Evolutionary conservation across 1,139 yeast genomes (phyloP), one percentile per base, ranked within the genome.

Genomic region (Taiozyma sp.): DNA sequence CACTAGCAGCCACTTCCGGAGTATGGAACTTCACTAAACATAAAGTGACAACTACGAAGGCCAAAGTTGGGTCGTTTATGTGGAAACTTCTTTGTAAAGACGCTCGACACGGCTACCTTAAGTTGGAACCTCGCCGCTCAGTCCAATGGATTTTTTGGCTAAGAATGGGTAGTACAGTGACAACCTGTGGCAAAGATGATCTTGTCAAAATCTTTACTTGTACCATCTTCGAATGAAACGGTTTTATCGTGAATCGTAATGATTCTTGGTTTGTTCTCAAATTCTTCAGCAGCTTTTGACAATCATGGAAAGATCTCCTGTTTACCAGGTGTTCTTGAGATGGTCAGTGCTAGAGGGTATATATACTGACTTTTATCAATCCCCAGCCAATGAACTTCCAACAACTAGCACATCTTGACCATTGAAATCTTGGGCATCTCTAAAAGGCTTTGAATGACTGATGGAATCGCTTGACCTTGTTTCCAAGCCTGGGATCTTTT

Each of bases 1-100:
- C 75, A n/a, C 79, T 72, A 2, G 80, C 84, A 58, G 83, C 87
- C 13, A 79, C 68, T 60, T 84, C 89, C 10, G 58, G 51, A 40
- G 60, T 62, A 16, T 60, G 58, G 27, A 59, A 57, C 2, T 84
- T 75, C 2, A 79, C 61, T 39, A 85, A 78, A 53, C 83, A 79
- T 2, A 90, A 87, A 23, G 82, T 70, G 16, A 82, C 76, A 8
- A 82, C 79, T 30, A 80, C 70, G 47, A 83, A 71, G 1, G 80
- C 82, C 51, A 84, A 60, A 2, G 84, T 75, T 2, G 87, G 86
- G 58, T 80, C 83, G 42, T 74, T 70, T 46, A 72, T 72, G 59
- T 76, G 46, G 82, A 65, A 3, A 79, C 65, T 48, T 83, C 87
- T 54, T 72, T 69, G 71, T 81, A 83, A 10, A 81, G 63, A 30